Percentiles rank a stretch among this genome's conserved stretches.
phyloP scores from a whole-genome alignment of 108 stramenopile species.

The Nitzschia sp. region DNA sequence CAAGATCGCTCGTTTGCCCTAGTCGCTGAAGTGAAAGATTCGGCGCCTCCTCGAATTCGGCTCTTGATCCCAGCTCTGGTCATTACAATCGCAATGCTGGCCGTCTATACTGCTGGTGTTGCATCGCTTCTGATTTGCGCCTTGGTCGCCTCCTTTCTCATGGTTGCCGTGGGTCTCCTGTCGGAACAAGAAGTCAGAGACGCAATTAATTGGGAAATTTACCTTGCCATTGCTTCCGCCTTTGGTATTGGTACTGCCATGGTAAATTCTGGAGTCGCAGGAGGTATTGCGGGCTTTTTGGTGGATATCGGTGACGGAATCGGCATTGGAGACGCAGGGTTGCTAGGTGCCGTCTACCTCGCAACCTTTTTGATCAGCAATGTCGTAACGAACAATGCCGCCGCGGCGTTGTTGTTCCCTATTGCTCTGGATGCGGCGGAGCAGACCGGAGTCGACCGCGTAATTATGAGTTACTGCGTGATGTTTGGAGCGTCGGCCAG shows the following conservation, averaged over 20 bases:
- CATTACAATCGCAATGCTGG: slow-evolving; percentile 57
- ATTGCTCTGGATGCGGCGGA: slow-evolving; percentile 84
- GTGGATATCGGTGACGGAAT: slow-evolving; percentile 54
- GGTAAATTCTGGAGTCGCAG: slow-evolving; percentile 80
- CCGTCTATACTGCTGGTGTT: slow-evolving; percentile 48
- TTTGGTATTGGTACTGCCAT: slow-evolving; percentile 85
- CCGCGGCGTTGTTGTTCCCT: slow-evolving; percentile 84
- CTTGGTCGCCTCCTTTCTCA: slow-evolving; percentile 56
- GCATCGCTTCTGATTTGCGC: slow-evolving; percentile 63
- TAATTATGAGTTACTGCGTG: slow-evolving; percentile 71
- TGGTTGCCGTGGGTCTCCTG: slow-evolving; percentile 72
- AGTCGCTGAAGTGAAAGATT: slow-evolving; percentile 79
- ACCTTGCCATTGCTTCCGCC: slow-evolving; percentile 73
- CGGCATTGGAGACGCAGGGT: slow-evolving; percentile 69
- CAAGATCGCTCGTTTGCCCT: slow-evolving; percentile 79
- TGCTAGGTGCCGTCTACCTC: slow-evolving; percentile 83
- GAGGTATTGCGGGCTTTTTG: slow-evolving; percentile 59
- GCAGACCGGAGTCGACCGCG: slow-evolving; percentile 54
- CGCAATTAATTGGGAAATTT: slow-evolving; percentile 83
- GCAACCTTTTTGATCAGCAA: slow-evolving; percentile 84
- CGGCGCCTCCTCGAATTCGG: slow-evolving; percentile 73
- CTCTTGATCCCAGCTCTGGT: slow-evolving; percentile 69
- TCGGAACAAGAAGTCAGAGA: slow-evolving; percentile 84
- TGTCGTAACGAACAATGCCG: slow-evolving; percentile 88
- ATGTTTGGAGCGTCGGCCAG: slow-evolving; percentile 86